Base-by-base conservation (phyloP, 148 eudicot species). In the Euryodendron excelsum region DNA sequence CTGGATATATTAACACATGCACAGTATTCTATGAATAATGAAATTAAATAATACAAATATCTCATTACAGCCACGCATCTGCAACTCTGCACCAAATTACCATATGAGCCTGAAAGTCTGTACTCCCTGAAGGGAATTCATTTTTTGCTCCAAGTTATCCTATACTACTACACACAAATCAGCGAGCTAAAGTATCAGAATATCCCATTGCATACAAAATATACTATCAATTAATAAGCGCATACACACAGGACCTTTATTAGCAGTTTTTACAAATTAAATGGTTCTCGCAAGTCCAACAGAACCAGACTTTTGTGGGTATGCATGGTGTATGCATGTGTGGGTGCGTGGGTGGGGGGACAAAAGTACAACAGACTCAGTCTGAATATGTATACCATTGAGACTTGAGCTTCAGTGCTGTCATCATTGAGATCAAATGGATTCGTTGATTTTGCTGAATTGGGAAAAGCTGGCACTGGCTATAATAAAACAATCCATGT, bases 371-470 rank as follows among this genome's bases (percentile, higher is more conserved):
- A 65, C 4, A 28, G 52, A 34, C 0, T 63, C 27, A 47, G 33
- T 59, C 47, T 30, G 21, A 56, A 48, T 44, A 59, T 25, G 33
- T 9, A 18, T 93, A 93, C 98, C 91, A 53, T 72, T 77, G 81
- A 68, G 10, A 64, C 66, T 61, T 74, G 84, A 77, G 59, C 79
- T 80, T 85, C 88, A 64, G 69, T 31, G 31, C 41, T 28, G 48
- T 86, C 79, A 62, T 86, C 88, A 65, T 76, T 84, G 33, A 84
- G 67, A 79, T 94, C 98, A 66, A 94, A 94, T 36, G 98, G 98
- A 72, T 94, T 94, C 75, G 36, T 87, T 30, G 96, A 84, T 80
- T 74, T 86, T 76, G 82, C 66, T 47, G 86, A 76, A 69, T 65
- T 72, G 20, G 79, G 80, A 72, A 83, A 75, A 76, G 79, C 77